A percentile compares a stretch with the other conserved stretches of the same genome.
Evolutionary conservation across 495 filamentous ascomycete genomes (phyloP).

Genomic region (Pyrenula aspistea): DNA sequence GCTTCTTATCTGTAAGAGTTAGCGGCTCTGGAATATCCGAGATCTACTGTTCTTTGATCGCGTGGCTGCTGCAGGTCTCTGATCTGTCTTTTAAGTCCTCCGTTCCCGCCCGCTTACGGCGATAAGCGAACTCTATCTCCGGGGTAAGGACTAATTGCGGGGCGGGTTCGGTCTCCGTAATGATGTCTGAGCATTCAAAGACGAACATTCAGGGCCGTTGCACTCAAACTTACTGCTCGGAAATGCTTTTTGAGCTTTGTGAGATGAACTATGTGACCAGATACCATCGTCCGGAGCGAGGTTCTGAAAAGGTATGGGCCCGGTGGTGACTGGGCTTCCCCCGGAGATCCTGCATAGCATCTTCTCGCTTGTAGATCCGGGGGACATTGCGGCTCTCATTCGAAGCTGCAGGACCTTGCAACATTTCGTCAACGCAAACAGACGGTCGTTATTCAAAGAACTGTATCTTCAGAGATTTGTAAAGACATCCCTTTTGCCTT

Average conservation of each 20-base stretch:
- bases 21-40: too few relatives aligned
- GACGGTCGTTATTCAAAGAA: slow-evolving; percentile 31
- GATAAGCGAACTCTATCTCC: too few relatives aligned
- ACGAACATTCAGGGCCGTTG: neutral
- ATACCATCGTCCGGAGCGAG: neutral
- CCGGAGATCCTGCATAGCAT: slow-evolving; percentile 48
- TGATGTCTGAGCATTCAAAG: too few relatives aligned
- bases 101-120: too few relatives aligned
- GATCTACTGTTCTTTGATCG: too few relatives aligned
- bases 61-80: too few relatives aligned
- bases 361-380: slow-evolving; percentile 36
- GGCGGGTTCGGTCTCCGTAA: neutral
- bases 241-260: too few relatives aligned
- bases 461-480: slow-evolving; percentile 38
- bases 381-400: slow-evolving; percentile 34
- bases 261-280: neutral
- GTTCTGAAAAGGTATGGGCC: slow-evolving; percentile 2
- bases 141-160: too few relatives aligned
- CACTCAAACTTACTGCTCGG: neutral
- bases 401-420: slow-evolving; percentile 34
- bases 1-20: too few relatives aligned
- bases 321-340: slow-evolving; percentile 19
- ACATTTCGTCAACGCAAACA: slow-evolving; percentile 35
- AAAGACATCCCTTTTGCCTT: slow-evolving; percentile 4
- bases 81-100: too few relatives aligned